Percentiles rank a stretch among this genome's conserved stretches.
Evolutionary conservation across 2,329 filamentous ascomycete species (phyloP).

Genomic region (Cadophora malorum): DNA sequence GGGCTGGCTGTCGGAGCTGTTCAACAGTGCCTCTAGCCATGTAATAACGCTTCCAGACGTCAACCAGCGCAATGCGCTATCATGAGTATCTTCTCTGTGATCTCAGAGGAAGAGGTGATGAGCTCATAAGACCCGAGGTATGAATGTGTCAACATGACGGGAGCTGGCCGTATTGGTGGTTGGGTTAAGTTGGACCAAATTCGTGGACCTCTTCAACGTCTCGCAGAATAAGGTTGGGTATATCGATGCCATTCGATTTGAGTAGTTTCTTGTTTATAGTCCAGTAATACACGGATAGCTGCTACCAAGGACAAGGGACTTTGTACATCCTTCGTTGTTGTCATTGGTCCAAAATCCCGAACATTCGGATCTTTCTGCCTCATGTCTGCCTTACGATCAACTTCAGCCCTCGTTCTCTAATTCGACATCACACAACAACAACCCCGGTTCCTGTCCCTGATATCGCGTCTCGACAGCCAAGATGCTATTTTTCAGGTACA

Average conservation of each 20-base stretch:
- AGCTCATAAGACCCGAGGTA: background rate
- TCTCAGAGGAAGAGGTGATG: background rate
- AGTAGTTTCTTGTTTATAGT: background rate
- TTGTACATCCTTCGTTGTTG: background rate
- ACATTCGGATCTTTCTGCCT: conserved; percentile 17
- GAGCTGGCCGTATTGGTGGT: background rate
- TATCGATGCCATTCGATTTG: background rate
- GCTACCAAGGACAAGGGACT: background rate
- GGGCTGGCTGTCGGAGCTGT: background rate
- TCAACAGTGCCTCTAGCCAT: too few relatives aligned
- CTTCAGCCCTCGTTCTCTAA: background rate
- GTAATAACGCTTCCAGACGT: background rate
- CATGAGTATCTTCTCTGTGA: background rate
- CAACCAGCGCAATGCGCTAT: background rate
- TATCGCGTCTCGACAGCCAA: conserved; percentile 33
- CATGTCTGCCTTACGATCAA: conserved; percentile 14
- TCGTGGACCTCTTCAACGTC: background rate
- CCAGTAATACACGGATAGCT: background rate
- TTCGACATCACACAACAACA: conserved; percentile 19
- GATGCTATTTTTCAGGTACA: conserved; percentile 50
- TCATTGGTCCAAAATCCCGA: conserved; percentile 2
- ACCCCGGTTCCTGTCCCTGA: conserved; percentile 4
- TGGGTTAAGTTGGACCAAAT: background rate
- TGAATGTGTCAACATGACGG: background rate
- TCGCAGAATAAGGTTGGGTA: background rate